Conservation (phyloP, 2,329 filamentous ascomycete species). For the Myriosclerotinia duriaeana region DNA sequence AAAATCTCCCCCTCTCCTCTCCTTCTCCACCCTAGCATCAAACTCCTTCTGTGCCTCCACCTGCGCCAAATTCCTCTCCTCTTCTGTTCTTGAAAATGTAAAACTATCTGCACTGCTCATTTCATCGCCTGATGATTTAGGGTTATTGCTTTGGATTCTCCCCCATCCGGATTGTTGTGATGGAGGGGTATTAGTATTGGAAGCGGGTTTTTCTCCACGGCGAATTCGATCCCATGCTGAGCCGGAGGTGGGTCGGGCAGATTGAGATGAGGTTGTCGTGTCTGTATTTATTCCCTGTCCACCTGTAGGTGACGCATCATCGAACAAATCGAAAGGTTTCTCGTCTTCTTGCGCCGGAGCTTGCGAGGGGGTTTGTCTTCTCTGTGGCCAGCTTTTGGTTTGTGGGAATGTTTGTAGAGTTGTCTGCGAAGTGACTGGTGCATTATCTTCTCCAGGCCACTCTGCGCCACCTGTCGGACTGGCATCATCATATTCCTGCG, state of each 20-base stretch:
- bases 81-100: constrained; percentile 34
- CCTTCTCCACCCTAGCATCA: constrained; percentile 39
- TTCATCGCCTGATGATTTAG: constrained; percentile 25
- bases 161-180: constrained; percentile 26
- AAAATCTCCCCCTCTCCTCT: constrained; percentile 39
- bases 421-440: constrained; percentile 10
- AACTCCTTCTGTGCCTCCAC: constrained; percentile 40
- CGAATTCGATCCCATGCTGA: constrained; percentile 41
- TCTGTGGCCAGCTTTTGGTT: constrained; percentile 4
- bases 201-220: constrained; percentile 28
- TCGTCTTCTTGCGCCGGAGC: constrained; percentile 25
- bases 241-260: neutral
- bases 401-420: neutral
- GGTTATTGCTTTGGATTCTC: constrained; percentile 24
- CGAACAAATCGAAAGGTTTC: constrained; percentile 34
- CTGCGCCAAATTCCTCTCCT: constrained; percentile 31
- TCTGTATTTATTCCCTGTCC: constrained; percentile 28
- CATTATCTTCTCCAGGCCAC: constrained; percentile 27
- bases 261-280: constrained; percentile 16
- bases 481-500: constrained; percentile 30
- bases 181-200: constrained; percentile 11
- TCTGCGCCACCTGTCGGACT: constrained; percentile 35
- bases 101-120: constrained; percentile 29
- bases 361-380: neutral
- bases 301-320: constrained; percentile 38